Evolutionary conservation across 768 basidiomycete genomes (phyloP).

Genomic region (Candolleomyces efflorescens): DNA sequence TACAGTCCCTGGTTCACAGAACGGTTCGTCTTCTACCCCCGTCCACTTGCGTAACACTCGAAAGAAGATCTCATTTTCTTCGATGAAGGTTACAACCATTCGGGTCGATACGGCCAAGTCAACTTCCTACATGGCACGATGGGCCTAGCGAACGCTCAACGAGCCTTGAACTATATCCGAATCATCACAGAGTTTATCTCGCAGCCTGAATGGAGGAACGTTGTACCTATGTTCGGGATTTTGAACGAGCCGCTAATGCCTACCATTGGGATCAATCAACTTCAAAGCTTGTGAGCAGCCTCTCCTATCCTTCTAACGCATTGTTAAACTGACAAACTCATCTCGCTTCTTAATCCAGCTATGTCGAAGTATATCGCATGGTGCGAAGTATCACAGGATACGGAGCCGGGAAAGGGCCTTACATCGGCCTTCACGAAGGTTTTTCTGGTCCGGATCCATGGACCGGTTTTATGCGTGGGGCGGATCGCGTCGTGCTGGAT

Average conservation of each 20-base stretch:
- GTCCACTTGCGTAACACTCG: neutral
- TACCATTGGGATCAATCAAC: conserved; percentile 47
- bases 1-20: conserved; percentile 78
- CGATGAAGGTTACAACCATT: conserved; percentile 50
- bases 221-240: conserved; percentile 61
- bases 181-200: conserved; percentile 77
- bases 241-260: conserved; percentile 55
- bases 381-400: conserved; percentile 70
- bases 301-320: neutral
- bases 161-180: conserved; percentile 75
- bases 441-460: conserved; percentile 40
- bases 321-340: conserved; percentile 4
- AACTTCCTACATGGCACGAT: conserved; percentile 73
- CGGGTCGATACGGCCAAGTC: conserved; percentile 53
- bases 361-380: conserved; percentile 54
- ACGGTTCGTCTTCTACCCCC: conserved; percentile 35
- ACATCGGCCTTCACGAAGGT: conserved; percentile 43
- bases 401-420: conserved; percentile 63
- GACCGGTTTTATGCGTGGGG: conserved; percentile 31
- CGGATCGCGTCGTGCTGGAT: conserved; percentile 36
- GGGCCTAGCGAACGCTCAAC: conserved; percentile 85
- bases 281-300: conserved; percentile 58
- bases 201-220: conserved; percentile 65
- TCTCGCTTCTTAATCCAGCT: conserved; percentile 37
- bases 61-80: neutral